Evolutionary conservation across 192 early-diverging fungal genomes (phyloP).

Genomic region (Pilobolus umbonatus): DNA sequence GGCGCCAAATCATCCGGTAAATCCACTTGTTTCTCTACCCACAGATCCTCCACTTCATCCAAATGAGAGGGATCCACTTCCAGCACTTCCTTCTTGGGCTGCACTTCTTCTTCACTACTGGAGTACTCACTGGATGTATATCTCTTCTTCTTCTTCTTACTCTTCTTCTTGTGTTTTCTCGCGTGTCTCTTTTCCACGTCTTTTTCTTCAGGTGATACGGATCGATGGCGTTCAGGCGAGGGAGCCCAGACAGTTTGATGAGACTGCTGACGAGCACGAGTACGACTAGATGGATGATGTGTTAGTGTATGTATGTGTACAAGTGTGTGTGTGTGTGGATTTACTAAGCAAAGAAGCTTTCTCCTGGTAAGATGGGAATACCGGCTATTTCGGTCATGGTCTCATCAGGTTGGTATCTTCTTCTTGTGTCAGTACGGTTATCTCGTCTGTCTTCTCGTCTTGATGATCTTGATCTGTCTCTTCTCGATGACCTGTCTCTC

Average conservation of each 20-base stretch:
- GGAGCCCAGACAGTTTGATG: slow-evolving; percentile 38
- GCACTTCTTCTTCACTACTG: slow-evolving; percentile 4
- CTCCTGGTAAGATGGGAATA: background rate
- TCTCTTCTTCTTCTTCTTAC: slow-evolving; percentile 15
- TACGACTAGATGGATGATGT: slow-evolving; percentile 31
- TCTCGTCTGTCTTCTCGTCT: background rate
- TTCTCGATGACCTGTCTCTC: background rate
- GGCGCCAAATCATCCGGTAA: slow-evolving; percentile 56
- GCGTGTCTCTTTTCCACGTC: slow-evolving; percentile 1
- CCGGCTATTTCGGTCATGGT: background rate
- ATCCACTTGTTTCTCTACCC: slow-evolving; percentile 62
- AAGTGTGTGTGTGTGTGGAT: background rate
- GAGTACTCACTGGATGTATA: slow-evolving; percentile 16
- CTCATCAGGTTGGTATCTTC: background rate
- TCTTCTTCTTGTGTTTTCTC: slow-evolving; percentile 7
- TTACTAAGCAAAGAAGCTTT: background rate
- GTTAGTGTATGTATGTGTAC: background rate
- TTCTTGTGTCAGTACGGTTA: no score
- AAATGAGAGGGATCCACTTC: slow-evolving; percentile 27
- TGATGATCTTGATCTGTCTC: background rate
- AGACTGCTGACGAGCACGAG: slow-evolving; percentile 29
- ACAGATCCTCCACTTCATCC: slow-evolving; percentile 46
- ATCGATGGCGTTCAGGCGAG: slow-evolving; percentile 37
- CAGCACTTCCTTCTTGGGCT: background rate
- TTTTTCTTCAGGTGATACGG: slow-evolving; percentile 23